phyloP scores from a whole-genome alignment of 441 rosid genomes.

The Brassica hybrid region DNA sequence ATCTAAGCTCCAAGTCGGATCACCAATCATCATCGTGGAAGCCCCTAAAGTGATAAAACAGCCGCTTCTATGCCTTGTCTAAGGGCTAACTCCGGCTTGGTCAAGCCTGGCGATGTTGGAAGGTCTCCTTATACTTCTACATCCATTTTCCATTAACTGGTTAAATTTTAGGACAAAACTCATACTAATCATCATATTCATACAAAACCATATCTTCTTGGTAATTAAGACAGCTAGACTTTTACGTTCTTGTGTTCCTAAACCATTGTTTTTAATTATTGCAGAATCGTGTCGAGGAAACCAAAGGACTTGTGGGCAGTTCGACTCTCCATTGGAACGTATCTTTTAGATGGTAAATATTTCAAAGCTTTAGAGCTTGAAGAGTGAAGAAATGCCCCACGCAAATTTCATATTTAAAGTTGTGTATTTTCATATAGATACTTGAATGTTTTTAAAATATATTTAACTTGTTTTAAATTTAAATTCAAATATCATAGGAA shows the following conservation, averaged over 20 bases:
- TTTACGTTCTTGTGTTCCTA: not conserved
- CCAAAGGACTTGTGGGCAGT: constrained; percentile 91
- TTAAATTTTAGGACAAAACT: not conserved
- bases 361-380: constrained; percentile 68
- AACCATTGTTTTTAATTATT: not conserved
- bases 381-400: constrained; percentile 4
- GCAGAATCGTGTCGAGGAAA: constrained; percentile 88
- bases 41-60: constrained; percentile 79
- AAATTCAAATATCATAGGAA: no score
- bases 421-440: not conserved
- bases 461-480: no score
- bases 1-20: constrained; percentile 61
- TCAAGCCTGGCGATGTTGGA: constrained; percentile 92
- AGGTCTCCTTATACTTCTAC: constrained; percentile 49
- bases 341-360: constrained; percentile 44
- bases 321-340: constrained; percentile 79
- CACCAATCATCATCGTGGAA: constrained; percentile 72
- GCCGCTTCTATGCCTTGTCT: constrained; percentile 86
- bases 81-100: constrained; percentile 68
- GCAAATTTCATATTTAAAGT: not conserved
- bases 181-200: not conserved
- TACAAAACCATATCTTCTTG: not conserved
- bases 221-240: not conserved
- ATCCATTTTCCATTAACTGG: not conserved
- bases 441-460: not conserved